Evolutionary conservation across 2,329 filamentous ascomycete species (phyloP), one percentile per base, ranked within the genome.

Genomic region (Botrytis galanthina): DNA sequence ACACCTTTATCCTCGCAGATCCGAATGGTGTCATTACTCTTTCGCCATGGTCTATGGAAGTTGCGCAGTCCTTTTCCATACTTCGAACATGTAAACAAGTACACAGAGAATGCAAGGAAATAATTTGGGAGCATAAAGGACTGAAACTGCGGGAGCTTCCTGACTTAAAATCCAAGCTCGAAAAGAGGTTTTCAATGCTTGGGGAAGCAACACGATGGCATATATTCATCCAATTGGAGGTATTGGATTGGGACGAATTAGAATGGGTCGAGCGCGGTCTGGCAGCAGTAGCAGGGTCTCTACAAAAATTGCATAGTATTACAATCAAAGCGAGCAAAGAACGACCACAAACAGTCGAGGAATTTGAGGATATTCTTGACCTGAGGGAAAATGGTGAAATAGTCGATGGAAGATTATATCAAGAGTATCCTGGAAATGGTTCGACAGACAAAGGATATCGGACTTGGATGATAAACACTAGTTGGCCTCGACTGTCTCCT

Each of bases 71-170:
- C 20, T 73, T 80, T 48, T 77, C 75, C 7, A 73, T 80, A 29
- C 74, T 80, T 18, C 76, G 78, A 72, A 79, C 77, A 35, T 80
- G 78, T 75, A 80, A 77, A 62, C 79, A 80, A 69, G 75, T 80
- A 60, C 77, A 79, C 29, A 64, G 76, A 67, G 79, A 80, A 74
- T 78, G 77, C 74, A 80, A 80, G 68, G 78, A 79, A 39, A 76
- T 79, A 22, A 79, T 80, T 26, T 80, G 78, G 78, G 57, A 71
- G 35, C 77, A 79, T 60, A 79, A 78, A 44, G 72, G 76, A 7
- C 75, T 80, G 12, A 68, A 60, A 57, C 68, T 80, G 32, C 75
- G 74, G 32, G 71, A 75, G 29, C 59, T 71, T 6, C 76, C 76
- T 4, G 54, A 76, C 16, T 70, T 80, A 5, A 75, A 70, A 29